These are phyloP conservation scores for Phytophthora cactorum DNA, from an alignment of 352 stramenopile species.

Conservation along the genomic window DNA sequence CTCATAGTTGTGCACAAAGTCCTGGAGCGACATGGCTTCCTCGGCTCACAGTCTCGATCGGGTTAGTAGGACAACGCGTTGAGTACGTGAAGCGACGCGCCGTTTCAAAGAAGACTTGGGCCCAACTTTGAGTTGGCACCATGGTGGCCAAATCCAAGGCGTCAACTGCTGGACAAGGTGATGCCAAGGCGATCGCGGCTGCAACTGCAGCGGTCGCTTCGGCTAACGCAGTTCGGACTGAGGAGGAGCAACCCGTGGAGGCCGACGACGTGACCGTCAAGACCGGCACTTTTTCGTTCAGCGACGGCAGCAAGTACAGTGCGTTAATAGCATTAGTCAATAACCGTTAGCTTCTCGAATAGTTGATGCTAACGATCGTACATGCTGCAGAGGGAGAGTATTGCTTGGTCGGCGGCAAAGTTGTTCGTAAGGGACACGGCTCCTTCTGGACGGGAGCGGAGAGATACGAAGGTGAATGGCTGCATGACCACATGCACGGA, in stretches of 20 bases:
- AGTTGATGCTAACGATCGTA: background rate
- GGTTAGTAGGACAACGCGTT: background rate
- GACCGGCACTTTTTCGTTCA: slow-evolving; percentile 67
- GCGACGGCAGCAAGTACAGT: slow-evolving; percentile 72
- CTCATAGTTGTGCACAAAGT: slow-evolving; percentile 77
- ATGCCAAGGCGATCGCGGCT: slow-evolving; percentile 28
- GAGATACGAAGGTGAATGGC: slow-evolving; percentile 69
- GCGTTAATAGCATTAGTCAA: slow-evolving; percentile 15
- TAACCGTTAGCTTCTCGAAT: slow-evolving; percentile 2
- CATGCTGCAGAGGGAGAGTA: slow-evolving; percentile 57
- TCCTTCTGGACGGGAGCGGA: slow-evolving; percentile 61
- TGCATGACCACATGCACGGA: slow-evolving; percentile 75
- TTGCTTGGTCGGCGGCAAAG: slow-evolving; percentile 34
- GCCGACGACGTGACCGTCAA: slow-evolving; percentile 53
- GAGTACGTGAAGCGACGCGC: slow-evolving; percentile 27
- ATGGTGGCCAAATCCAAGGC: slow-evolving; percentile 32
- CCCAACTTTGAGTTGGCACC: background rate
- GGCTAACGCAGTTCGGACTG: slow-evolving; percentile 5
- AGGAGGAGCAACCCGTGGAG: slow-evolving; percentile 36
- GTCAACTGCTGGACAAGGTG: slow-evolving; percentile 29
- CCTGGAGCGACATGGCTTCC: slow-evolving; percentile 56
- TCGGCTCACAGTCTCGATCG: background rate
- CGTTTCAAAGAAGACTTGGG: slow-evolving; percentile 23
- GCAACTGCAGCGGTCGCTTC: slow-evolving; percentile 14
- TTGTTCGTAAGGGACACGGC: slow-evolving; percentile 63